phyloP scores from a whole-genome alignment of 1,139 yeast genomes.

The Zygosaccharomyces pseudobailii region DNA sequence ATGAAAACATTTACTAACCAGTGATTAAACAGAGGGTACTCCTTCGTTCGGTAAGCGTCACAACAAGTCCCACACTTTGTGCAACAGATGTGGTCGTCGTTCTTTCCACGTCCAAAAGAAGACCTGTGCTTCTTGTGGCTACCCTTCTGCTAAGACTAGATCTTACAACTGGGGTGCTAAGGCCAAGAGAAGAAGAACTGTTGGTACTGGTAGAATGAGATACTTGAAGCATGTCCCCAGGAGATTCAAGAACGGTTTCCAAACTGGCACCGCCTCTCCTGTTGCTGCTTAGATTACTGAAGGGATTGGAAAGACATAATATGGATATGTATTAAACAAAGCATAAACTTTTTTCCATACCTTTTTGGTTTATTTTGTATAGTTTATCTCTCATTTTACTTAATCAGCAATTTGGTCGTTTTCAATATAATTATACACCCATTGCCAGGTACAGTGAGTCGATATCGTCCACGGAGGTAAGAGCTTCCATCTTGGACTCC shows the following conservation, averaged over 20 bases:
- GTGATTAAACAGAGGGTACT: constrained; percentile 80
- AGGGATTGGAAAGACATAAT: constrained; percentile 6
- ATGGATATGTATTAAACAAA: constrained; percentile 4
- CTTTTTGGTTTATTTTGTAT: constrained; percentile 4
- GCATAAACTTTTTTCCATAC: constrained; percentile 3
- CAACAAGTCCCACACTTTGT: constrained; percentile 99
- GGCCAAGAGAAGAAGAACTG: constrained; percentile 99
- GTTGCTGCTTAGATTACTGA: constrained; percentile 22
- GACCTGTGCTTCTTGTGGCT: constrained; percentile 98
- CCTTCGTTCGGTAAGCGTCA: constrained; percentile 99
- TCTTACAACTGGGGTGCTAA: constrained; percentile 98
- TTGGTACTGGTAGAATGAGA: constrained; percentile 99
- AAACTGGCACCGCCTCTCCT: constrained; percentile 61
- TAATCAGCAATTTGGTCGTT: background rate
- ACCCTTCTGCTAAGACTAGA: constrained; percentile 99
- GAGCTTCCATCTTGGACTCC: constrained; percentile 40
- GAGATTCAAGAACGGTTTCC: constrained; percentile 99
- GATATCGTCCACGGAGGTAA: constrained; percentile 73
- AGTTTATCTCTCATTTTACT: constrained; percentile 5
- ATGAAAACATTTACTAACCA: constrained; percentile 21
- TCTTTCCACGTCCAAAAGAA: constrained; percentile 99
- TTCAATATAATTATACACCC: constrained; percentile 39
- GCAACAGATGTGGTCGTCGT: constrained; percentile 99
- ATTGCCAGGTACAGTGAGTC: constrained; percentile 67
- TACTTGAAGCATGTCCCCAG: constrained; percentile 95